A percentile compares a stretch with the other conserved stretches of the same genome.
Conservation (phyloP, 306 rosid species). For the Lablab purpureus region DNA sequence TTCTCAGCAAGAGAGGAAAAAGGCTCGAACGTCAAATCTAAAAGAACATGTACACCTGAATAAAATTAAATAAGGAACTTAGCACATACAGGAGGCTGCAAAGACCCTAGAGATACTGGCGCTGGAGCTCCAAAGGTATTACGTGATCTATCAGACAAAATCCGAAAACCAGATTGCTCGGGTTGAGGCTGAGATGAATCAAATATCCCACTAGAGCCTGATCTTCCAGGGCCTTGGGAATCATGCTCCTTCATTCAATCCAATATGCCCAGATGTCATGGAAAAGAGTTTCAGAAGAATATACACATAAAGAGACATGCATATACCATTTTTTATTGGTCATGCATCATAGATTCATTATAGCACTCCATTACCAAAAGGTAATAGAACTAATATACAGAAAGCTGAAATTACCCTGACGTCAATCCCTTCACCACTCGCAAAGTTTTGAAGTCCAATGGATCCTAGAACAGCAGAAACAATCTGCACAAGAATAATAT, state of each 20-base stretch:
- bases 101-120: slow-evolving; percentile 71
- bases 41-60: slow-evolving; percentile 33
- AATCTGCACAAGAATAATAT: slow-evolving; percentile 58
- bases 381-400: background rate
- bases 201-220: slow-evolving; percentile 60
- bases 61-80: slow-evolving; percentile 45
- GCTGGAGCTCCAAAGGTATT: slow-evolving; percentile 65
- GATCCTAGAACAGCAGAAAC: slow-evolving; percentile 92
- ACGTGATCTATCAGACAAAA: slow-evolving; percentile 62
- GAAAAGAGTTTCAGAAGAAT: slow-evolving; percentile 24
- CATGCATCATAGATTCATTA: background rate
- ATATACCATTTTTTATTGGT: background rate
- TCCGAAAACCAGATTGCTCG: slow-evolving; percentile 65
- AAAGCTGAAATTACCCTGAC: slow-evolving; percentile 69
- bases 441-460: slow-evolving; percentile 70
- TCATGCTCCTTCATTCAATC: slow-evolving; percentile 71
- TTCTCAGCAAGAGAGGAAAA: background rate
- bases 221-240: slow-evolving; percentile 72
- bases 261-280: slow-evolving; percentile 45
- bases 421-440: slow-evolving; percentile 71
- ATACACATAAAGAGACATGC: slow-evolving; percentile 27
- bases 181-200: slow-evolving; percentile 64
- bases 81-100: slow-evolving; percentile 78
- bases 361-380: background rate
- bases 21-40: slow-evolving; percentile 36